Evolutionary conservation across 2,329 filamentous ascomycete species (phyloP).

Genomic region (Cordyceps cicadae): DNA sequence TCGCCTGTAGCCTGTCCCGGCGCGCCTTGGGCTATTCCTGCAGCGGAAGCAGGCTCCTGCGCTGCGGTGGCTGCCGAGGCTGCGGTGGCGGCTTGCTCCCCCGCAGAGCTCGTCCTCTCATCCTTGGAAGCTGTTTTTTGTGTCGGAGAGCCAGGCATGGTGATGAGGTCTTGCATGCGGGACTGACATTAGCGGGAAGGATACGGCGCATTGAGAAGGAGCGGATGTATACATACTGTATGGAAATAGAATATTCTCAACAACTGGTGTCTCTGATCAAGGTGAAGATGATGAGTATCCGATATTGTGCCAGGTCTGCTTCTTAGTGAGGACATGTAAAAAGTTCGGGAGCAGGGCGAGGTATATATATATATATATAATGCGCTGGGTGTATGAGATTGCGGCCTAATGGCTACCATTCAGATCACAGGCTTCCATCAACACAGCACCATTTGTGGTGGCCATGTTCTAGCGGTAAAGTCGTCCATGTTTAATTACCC

Average conservation of each 20-base stretch:
- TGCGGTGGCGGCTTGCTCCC: background rate
- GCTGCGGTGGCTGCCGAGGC: background rate
- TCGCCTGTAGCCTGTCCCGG: background rate
- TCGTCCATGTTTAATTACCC: background rate
- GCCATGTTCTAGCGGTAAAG: background rate
- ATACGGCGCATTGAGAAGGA: too few species aligned
- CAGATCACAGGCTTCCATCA: background rate
- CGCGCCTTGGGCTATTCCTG: background rate
- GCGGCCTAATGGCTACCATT: constrained; percentile 4
- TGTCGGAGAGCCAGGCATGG: background rate
- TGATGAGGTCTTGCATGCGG: background rate
- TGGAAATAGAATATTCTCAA: background rate
- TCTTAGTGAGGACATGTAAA: background rate
- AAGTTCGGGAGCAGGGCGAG: background rate
- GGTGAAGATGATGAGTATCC: background rate
- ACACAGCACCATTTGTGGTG: background rate
- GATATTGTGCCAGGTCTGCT: background rate
- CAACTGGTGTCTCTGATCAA: background rate
- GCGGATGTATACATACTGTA: background rate
- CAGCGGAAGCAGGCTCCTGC: background rate
- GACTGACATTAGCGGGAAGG: background rate
- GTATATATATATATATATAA: background rate
- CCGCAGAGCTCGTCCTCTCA: background rate
- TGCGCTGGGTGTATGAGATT: background rate
- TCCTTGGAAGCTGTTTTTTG: background rate